Percentiles rank a stretch among this genome's conserved stretches.
Conservation (phyloP, 768 basidiomycete genomes). For the Sporobolomyces pararoseus region DNA sequence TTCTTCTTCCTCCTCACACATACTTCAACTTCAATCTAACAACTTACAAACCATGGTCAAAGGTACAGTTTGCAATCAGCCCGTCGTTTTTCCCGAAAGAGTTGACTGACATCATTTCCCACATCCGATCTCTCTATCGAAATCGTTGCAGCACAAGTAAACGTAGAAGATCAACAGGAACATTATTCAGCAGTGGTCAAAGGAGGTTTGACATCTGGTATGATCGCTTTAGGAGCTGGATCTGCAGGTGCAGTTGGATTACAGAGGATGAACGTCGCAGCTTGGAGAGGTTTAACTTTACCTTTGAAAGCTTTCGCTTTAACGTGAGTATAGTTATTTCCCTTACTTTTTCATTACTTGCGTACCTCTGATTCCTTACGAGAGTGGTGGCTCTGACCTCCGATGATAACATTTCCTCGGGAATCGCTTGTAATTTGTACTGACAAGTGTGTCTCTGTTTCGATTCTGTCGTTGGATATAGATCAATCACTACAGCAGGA, state of each 20-base stretch:
- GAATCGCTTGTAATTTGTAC: too few relatives aligned
- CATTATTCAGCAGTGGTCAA: constrained; percentile 16
- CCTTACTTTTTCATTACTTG: too few relatives aligned
- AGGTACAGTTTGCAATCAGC: not conserved
- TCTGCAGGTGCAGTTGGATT: constrained; percentile 22
- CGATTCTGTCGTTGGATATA: too few relatives aligned
- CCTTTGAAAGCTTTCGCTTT: constrained; percentile 42
- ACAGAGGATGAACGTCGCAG: constrained; percentile 26
- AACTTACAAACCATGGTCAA: not conserved
- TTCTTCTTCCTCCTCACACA: not conserved
- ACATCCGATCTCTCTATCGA: not conserved
- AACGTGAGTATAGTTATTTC: constrained; percentile 27
- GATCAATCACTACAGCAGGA: constrained; percentile 23
- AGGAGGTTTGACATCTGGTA: constrained; percentile 24
- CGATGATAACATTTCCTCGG: too few relatives aligned
- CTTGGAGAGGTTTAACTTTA: constrained; percentile 32
- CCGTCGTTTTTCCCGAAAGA: not conserved
- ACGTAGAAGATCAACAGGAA: constrained; percentile 13
- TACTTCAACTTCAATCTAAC: not conserved
- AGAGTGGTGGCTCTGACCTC: too few relatives aligned
- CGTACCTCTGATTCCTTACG: too few relatives aligned
- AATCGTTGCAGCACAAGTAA: not conserved
- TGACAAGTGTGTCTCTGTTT: too few relatives aligned
- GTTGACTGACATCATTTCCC: not conserved
- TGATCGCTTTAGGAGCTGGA: constrained; percentile 13